Percentiles rank a stretch among this genome's conserved stretches.
Conservation (phyloP, 1,284 basidiomycete species). For the Malassezia obtusa region DNA sequence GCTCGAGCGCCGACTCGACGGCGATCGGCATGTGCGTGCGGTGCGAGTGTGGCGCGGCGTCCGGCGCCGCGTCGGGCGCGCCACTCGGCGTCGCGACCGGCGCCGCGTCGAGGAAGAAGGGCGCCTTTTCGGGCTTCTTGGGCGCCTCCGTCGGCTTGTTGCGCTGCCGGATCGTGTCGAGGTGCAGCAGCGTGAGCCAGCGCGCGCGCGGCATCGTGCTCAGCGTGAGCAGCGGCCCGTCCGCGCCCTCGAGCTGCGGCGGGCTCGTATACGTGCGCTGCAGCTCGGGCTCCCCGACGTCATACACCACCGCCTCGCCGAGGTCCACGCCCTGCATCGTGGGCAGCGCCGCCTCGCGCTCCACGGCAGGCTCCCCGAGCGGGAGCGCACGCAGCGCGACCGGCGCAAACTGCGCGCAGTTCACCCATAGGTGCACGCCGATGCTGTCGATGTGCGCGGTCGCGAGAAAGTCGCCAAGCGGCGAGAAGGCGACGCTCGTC, state of each 20-base stretch:
- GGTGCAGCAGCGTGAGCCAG: constrained; percentile 91
- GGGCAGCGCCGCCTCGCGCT: constrained; percentile 59
- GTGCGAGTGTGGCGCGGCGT: neutral
- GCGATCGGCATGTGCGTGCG: neutral
- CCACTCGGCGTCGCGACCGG: neutral
- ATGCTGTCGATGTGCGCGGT: constrained; percentile 88
- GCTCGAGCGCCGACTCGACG: constrained; percentile 31
- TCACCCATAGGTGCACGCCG: constrained; percentile 92
- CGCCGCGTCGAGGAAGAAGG: constrained; percentile 67
- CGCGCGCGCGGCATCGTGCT: constrained; percentile 81
- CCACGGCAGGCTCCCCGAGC: constrained; percentile 54
- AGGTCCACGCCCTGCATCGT: constrained; percentile 70
- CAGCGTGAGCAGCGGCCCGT: constrained; percentile 59
- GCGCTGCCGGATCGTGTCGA: constrained; percentile 80
- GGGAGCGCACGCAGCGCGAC: constrained; percentile 69
- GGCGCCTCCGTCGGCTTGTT: constrained; percentile 94
- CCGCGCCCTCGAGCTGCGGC: constrained; percentile 50
- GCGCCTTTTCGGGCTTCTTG: constrained; percentile 85
- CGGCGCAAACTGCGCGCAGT: constrained; percentile 83
- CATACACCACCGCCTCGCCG: constrained; percentile 56
- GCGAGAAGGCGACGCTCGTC: constrained; percentile 82
- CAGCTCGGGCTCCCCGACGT: constrained; percentile 28
- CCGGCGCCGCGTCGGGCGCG: neutral
- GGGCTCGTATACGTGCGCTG: constrained; percentile 32
- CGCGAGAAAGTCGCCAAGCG: constrained; percentile 88